phyloP scores from a whole-genome alignment of 1,139 yeast genomes.

The Lodderomyces pseudojiufengensis region DNA sequence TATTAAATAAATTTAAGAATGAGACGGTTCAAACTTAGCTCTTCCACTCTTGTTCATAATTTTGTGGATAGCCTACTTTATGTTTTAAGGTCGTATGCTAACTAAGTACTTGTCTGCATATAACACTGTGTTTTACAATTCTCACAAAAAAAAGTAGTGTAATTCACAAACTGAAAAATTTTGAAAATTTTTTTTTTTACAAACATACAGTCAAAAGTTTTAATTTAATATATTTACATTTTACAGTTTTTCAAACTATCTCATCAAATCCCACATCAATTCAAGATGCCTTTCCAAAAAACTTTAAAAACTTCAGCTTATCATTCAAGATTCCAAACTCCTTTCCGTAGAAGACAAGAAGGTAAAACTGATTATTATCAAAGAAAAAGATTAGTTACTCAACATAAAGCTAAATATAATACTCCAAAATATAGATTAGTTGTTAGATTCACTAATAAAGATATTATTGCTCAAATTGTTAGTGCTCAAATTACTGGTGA shows the following conservation, averaged over 20 bases:
- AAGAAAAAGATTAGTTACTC: constrained; percentile 99
- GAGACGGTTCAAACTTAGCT: neutral
- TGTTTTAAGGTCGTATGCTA: too few species aligned
- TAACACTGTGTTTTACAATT: neutral
- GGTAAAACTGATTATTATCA: constrained; percentile 99
- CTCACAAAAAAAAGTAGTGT: neutral
- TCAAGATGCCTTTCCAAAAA: constrained; percentile 75
- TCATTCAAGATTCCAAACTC: constrained; percentile 99
- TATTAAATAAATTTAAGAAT: neutral
- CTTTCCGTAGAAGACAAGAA: constrained; percentile 99
- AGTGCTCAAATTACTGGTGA: constrained; percentile 98
- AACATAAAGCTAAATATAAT: constrained; percentile 99
- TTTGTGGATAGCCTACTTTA: neutral
- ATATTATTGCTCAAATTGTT: constrained; percentile 95
- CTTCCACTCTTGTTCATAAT: neutral
- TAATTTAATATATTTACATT: neutral
- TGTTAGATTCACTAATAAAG: constrained; percentile 99
- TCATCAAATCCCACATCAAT: neutral
- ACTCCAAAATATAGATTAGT: constrained; percentile 99
- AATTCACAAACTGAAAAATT: constrained; percentile 2
- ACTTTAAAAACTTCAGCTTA: constrained; percentile 80
- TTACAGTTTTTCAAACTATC: neutral
- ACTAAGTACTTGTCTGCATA: too few species aligned
- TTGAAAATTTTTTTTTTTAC: neutral
- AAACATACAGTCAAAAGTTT: neutral